Percentiles rank a stretch among this genome's conserved stretches.
These are phyloP conservation scores for Colletotrichum echinochloae DNA, from an alignment of 2,329 filamentous ascomycete genomes.

Conservation along the genomic window DNA sequence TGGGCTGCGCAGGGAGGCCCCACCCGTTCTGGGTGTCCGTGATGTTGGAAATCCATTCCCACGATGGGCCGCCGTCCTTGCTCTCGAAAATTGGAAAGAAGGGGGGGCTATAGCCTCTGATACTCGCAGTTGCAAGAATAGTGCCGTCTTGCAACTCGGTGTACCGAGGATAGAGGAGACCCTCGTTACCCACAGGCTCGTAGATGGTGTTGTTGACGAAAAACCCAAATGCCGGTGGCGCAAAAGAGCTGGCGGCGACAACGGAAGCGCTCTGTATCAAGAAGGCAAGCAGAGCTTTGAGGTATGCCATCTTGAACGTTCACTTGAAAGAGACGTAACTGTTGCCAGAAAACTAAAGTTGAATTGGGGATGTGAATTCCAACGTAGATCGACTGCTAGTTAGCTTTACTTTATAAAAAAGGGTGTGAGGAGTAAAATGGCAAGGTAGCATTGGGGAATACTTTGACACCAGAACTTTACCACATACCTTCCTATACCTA, in stretches of 20 bases:
- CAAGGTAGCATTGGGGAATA: not conserved
- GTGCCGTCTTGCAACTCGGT: not conserved
- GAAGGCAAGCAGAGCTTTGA: not conserved
- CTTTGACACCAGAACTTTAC: not conserved
- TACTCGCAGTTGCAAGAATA: not conserved
- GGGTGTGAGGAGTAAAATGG: not conserved
- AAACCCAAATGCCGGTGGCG: not conserved
- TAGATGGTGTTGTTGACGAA: not conserved
- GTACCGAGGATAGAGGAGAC: not conserved
- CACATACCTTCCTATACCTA: not conserved
- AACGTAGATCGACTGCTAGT: not conserved
- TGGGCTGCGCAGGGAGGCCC: not conserved
- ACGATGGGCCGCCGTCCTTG: not conserved
- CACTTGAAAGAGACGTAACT: not conserved
- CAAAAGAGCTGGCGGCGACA: not conserved
- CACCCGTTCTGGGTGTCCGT: not conserved
- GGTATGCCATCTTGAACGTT: not conserved
- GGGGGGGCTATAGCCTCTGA: not conserved
- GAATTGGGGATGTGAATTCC: not conserved
- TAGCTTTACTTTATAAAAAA: not conserved
- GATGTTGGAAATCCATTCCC: not conserved
- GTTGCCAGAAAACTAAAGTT: not conserved
- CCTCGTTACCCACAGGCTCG: not conserved
- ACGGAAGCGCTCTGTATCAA: not conserved
- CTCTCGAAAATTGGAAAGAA: not conserved